Base-by-base conservation (phyloP, 371 early-diverging fungal genomes). In the Dichotomocladium elegans region DNA sequence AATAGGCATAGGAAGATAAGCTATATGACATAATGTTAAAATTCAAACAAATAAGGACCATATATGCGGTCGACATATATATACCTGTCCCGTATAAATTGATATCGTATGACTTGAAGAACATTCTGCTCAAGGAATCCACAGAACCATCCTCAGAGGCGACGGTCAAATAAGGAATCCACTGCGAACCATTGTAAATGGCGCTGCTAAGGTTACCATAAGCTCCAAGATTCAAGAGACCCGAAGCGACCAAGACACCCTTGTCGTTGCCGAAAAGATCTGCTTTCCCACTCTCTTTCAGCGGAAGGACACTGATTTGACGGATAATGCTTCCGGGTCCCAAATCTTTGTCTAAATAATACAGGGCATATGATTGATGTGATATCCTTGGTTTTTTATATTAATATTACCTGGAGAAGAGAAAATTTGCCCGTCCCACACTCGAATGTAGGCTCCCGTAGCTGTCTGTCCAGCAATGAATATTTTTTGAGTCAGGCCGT, bases 121-220 rank as follows among this genome's bases (percentile, higher is more conserved):
- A 81, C 22, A 83, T 49, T 14, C 70, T 70, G 28, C 65, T 66
- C 27, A 85, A 43, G 4, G 51, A 54, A 8, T 70, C 77, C 0
- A 65, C 43, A 7, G 67, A 37, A 24, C 83, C 82, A 52, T 77
- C 54, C 10, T 44, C 53, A 42, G 68, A 52, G 9, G 83, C 63
- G 3, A 87, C 72, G 7, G 79, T 76, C 35, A 91, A 41, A 57
- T 79, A 89, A 0, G 89, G 88, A 35, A 70, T 78, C 82, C 87
- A 89, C 0, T 52, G 47, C 7, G 76, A 55, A 1, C 87, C 79
- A 56, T 86, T 77, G 63, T 75, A 88, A 47, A 88, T 77, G 3
- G 86, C 89, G 3, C 80, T 73, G 26, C 81, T 80, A 0, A 82
- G 73, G 43, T 82, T 79, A 29, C 70, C 77, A 14, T 64, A 63